phyloP scores from a whole-genome alignment of 176 grass and related monocot species.

The Paspalum notatum region DNA sequence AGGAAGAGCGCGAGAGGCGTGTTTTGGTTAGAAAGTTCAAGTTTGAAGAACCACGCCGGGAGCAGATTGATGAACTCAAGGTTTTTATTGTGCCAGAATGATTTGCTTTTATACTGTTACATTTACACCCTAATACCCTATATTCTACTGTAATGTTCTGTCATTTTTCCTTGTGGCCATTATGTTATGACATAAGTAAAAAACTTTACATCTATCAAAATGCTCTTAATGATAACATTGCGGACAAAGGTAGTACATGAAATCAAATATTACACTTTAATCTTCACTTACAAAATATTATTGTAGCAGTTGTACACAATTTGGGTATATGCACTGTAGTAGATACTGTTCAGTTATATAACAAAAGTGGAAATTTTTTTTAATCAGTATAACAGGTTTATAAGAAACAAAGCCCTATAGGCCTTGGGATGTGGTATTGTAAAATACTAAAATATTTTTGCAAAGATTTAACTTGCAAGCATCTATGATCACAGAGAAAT shows the following conservation, averaged over 20 bases:
- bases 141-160: background rate
- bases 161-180: background rate
- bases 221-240: background rate
- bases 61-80: constrained; percentile 97
- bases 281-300: background rate
- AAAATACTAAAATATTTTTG: too few species aligned
- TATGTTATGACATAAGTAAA: background rate
- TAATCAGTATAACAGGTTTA: background rate
- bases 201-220: background rate
- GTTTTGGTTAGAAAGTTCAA: constrained; percentile 86
- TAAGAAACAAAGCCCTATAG: constrained; percentile 2
- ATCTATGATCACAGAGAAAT: background rate
- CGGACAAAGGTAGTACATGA: background rate
- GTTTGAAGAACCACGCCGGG: constrained; percentile 94
- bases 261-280: background rate
- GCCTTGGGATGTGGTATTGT: background rate
- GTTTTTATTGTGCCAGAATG: constrained; percentile 45
- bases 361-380: background rate
- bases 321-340: background rate
- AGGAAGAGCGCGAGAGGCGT: constrained; percentile 93
- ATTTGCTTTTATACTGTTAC: constrained; percentile 19
- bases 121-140: constrained; percentile 10
- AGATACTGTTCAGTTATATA: background rate
- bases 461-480: background rate
- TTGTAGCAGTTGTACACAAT: background rate